A percentile compares a stretch with the other conserved stretches of the same genome.
Evolutionary conservation across 139 green algal species (phyloP).

Genomic region (Chlorella sp.): DNA sequence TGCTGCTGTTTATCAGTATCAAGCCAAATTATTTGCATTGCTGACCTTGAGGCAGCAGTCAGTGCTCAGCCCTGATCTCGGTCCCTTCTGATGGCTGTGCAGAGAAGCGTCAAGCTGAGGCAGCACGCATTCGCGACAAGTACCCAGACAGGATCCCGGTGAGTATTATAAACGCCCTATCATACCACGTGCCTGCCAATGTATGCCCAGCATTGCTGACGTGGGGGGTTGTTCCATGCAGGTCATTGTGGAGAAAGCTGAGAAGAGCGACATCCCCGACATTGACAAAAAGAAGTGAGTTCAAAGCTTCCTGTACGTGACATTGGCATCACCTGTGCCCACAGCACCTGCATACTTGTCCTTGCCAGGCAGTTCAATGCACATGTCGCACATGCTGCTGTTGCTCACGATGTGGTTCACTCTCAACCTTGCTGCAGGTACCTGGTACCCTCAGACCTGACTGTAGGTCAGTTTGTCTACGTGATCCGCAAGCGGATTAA

Average conservation of each 20-base stretch:
- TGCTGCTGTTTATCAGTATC: no score
- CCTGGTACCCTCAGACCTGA: slow-evolving; percentile 94
- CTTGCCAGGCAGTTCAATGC: no score
- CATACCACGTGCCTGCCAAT: no score
- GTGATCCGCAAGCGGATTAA: slow-evolving; percentile 98
- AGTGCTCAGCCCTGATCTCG: no score
- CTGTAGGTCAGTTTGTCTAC: slow-evolving; percentile 98
- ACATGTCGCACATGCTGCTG: no score
- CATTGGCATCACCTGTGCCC: neutral
- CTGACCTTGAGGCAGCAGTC: no score
- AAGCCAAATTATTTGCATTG: no score
- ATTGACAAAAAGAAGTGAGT: slow-evolving; percentile 99
- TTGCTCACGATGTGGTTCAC: no score
- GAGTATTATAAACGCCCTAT: no score
- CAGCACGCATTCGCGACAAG: slow-evolving; percentile 92
- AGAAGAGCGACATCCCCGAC: slow-evolving; percentile 91
- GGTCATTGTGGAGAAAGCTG: slow-evolving; percentile 97
- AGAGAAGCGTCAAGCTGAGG: slow-evolving; percentile 94
- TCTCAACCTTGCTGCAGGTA: slow-evolving; percentile 67
- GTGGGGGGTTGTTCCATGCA: no score
- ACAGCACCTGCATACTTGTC: slow-evolving; percentile 5
- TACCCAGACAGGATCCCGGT: slow-evolving; percentile 94
- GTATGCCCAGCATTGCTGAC: no score
- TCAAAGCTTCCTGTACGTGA: neutral
- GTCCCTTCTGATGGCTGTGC: no score